Base-by-base conservation (phyloP, 2,329 filamentous ascomycete species). In the Aspergillus oerlinghausenensis region DNA sequence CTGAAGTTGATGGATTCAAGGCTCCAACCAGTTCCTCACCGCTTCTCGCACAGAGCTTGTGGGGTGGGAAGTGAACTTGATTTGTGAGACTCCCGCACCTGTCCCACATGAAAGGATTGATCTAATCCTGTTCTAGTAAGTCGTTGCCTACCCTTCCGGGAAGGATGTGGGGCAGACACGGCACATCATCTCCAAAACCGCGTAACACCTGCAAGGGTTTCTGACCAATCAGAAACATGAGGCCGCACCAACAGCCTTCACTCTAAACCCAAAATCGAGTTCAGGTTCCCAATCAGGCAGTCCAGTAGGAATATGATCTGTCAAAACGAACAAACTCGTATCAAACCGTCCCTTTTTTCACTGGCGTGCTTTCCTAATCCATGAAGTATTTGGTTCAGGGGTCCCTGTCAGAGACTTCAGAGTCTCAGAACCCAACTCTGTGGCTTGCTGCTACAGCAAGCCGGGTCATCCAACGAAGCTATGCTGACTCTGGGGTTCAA, bases 141-240 rank as follows among this genome's bases (percentile, higher is more conserved):
- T 62, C 56, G 60, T 54, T 50, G 32, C 54, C 51, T 63, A 40
- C 63, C 51, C 17, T 43, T 55, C 55, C 48, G 52, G 61, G 60
- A 11, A 60, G 42, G 49, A 47, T 49, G 55, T 55, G 55, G 50
- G 50, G 23, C 56, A 51, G 54, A 61, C 63, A 61, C 63, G 63
- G 62, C 61, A 64, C 58, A 65, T 64, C 61, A 59, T 65, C 56
- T 55, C 59, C 58, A 57, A 56, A 63, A 62, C 63, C 61, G 63
- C 63, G 63, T 65, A 63, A 65, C 32, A 52, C 40, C 55, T 52
- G 49, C 49, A 25, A 23, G 29, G 25, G 32, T 47, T 23, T 45
- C n/a, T 9, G 26, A 26, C 62, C 59, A 63, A 60, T 63, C 45
- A 62, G 19, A 14, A 10, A 9, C 28, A 28, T 21, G 14, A 4